These are phyloP conservation scores for Elaphomyces granulatus DNA, from an alignment of 495 filamentous ascomycete species.

Conservation along the genomic window DNA sequence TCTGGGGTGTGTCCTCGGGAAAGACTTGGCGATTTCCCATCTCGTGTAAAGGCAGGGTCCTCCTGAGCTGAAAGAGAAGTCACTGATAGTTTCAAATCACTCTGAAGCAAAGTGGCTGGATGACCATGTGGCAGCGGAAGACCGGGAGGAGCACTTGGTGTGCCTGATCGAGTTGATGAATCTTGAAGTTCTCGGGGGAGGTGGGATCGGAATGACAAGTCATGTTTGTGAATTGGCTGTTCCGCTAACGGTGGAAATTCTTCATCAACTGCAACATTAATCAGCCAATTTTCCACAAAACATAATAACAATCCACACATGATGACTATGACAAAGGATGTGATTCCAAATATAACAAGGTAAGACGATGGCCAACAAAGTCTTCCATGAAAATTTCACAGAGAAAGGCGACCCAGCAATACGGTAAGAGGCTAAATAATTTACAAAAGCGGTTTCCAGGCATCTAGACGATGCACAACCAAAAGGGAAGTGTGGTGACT, in stretches of 20 bases:
- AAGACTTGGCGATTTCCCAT: too few species aligned
- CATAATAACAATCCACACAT: conserved; percentile 4
- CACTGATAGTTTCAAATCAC: conserved; percentile 17
- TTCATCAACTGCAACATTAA: conserved; percentile 26
- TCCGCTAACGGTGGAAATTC: conserved; percentile 39
- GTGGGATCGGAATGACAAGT: conserved; percentile 31
- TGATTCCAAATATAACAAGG: conserved; percentile 6
- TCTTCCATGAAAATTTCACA: neutral
- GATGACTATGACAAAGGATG: conserved; percentile 7
- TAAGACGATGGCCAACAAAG: conserved; percentile 8
- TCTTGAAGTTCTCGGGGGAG: conserved; percentile 19
- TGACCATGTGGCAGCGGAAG: conserved; percentile 44
- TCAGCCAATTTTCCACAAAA: conserved; percentile 12
- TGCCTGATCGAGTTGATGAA: conserved; percentile 28
- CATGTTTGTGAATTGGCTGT: conserved; percentile 24
- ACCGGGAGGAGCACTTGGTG: conserved; percentile 52
- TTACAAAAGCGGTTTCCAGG: conserved; percentile 27
- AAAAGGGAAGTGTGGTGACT: conserved; percentile 24
- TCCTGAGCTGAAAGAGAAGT: too few species aligned
- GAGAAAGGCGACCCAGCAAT: conserved; percentile 7
- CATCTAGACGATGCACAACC: conserved; percentile 18
- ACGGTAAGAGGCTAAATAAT: conserved; percentile 19
- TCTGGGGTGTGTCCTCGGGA: conserved; percentile 14
- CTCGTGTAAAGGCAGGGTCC: too few species aligned
- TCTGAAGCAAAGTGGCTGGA: conserved; percentile 28